Conservation (phyloP, 1,284 basidiomycete species). For the Microbotryum intermedium region DNA sequence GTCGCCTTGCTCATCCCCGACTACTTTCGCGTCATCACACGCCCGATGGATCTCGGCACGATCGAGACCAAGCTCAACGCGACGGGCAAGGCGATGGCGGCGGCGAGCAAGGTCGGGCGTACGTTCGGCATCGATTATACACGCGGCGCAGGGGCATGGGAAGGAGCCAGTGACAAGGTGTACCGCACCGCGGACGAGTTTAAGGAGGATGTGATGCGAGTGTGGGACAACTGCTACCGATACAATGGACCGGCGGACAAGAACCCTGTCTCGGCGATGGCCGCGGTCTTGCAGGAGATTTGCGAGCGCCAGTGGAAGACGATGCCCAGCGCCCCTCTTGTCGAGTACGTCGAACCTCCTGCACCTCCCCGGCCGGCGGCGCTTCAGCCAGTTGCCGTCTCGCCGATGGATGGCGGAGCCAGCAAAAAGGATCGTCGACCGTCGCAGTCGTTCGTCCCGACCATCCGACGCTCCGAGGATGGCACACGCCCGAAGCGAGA, state of each 20-base stretch:
- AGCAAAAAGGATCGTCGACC: constrained; percentile 43
- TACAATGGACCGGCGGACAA: constrained; percentile 78
- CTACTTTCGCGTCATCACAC: constrained; percentile 76
- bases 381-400: background rate
- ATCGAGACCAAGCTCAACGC: constrained; percentile 77
- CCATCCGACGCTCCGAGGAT: constrained; percentile 61
- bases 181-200: constrained; percentile 65
- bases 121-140: constrained; percentile 42
- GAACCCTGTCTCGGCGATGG: constrained; percentile 69
- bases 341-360: background rate
- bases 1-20: constrained; percentile 83
- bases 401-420: background rate
- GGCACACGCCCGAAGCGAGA: constrained; percentile 79
- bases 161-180: constrained; percentile 8
- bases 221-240: constrained; percentile 77
- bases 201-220: constrained; percentile 66
- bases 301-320: constrained; percentile 85
- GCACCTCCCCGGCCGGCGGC: background rate
- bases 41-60: constrained; percentile 92
- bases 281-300: constrained; percentile 67
- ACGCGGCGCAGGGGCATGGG: constrained; percentile 58
- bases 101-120: constrained; percentile 12
- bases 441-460: constrained; percentile 64
- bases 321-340: constrained; percentile 59
- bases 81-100: constrained; percentile 26